phyloP scores from a whole-genome alignment of 2,329 filamentous ascomycete species.

The Aureobasidium namibiae region DNA sequence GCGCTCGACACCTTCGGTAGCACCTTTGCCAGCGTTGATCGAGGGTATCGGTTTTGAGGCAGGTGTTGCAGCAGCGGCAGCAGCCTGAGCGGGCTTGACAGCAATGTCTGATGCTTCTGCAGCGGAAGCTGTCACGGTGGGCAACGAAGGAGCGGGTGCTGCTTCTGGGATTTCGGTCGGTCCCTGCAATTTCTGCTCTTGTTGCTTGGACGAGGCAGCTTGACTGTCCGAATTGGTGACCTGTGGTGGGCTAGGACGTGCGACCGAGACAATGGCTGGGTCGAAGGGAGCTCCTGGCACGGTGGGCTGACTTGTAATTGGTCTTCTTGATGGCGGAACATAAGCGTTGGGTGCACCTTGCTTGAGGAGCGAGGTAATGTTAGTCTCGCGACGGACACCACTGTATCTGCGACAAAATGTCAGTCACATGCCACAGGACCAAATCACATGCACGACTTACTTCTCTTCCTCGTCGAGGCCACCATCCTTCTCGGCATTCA shows the following conservation, averaged over 20 bases:
- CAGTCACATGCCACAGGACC: background rate
- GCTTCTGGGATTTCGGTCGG: background rate
- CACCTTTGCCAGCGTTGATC: conserved; percentile 34
- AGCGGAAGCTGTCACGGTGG: background rate
- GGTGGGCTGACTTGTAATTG: conserved; percentile 64
- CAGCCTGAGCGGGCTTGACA: background rate
- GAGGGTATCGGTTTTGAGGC: background rate
- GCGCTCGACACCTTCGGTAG: conserved; percentile 52
- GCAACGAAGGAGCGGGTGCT: background rate
- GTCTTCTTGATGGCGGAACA: conserved; percentile 79
- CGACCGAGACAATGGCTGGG: conserved; percentile 79
- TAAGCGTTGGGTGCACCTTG: conserved; percentile 63
- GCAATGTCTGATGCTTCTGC: background rate
- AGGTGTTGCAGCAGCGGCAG: conserved; percentile 2
- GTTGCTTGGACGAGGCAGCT: conserved; percentile 18
- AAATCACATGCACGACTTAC: conserved; percentile 39
- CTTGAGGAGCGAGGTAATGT: conserved; percentile 47
- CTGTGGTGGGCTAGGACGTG: conserved; percentile 31
- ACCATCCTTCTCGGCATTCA: conserved; percentile 57
- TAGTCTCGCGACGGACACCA: conserved; percentile 68
- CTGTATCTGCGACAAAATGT: conserved; percentile 59
- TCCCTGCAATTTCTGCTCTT: conserved; percentile 21
- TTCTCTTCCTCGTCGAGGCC: conserved; percentile 86
- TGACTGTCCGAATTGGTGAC: conserved; percentile 22
- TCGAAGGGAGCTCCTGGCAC: conserved; percentile 72